phyloP scores from a whole-genome alignment of 2,329 filamentous ascomycete genomes.

The Diaporthe amygdali region DNA sequence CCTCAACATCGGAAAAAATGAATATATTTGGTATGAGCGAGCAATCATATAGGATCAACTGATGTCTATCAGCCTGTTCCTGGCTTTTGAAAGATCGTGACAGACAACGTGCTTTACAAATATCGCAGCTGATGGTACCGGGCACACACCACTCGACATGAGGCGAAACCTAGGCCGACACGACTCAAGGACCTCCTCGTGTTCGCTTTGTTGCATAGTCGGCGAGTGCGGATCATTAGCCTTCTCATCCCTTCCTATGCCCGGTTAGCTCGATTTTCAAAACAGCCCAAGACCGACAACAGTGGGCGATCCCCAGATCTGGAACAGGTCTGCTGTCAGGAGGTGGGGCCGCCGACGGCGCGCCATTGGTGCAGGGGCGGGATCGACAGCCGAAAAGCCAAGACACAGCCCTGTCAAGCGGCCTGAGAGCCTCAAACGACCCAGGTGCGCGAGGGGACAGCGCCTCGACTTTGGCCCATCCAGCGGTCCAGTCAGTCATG shows the following conservation, averaged over 20 bases:
- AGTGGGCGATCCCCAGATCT: conserved; percentile 3
- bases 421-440: conserved; percentile 9
- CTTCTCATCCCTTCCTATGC: background rate
- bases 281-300: conserved; percentile 1
- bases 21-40: background rate
- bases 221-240: background rate
- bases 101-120: background rate
- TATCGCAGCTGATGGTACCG: background rate
- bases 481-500: background rate
- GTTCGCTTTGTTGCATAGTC: background rate
- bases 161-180: conserved; percentile 12
- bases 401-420: conserved; percentile 7
- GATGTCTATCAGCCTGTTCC: background rate
- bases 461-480: background rate
- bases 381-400: conserved; percentile 16
- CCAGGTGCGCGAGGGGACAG: background rate
- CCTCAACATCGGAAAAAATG: conserved; percentile 7
- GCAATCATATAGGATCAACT: background rate
- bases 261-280: background rate
- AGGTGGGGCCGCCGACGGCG: background rate
- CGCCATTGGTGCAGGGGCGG: background rate
- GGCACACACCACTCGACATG: conserved; percentile 1
- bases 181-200: background rate
- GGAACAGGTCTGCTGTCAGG: conserved; percentile 19
- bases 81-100: background rate